A percentile compares a stretch with the other conserved stretches of the same genome.
Evolutionary conservation across 257 asterid species (phyloP).

Genomic region (Plantago ovata): DNA sequence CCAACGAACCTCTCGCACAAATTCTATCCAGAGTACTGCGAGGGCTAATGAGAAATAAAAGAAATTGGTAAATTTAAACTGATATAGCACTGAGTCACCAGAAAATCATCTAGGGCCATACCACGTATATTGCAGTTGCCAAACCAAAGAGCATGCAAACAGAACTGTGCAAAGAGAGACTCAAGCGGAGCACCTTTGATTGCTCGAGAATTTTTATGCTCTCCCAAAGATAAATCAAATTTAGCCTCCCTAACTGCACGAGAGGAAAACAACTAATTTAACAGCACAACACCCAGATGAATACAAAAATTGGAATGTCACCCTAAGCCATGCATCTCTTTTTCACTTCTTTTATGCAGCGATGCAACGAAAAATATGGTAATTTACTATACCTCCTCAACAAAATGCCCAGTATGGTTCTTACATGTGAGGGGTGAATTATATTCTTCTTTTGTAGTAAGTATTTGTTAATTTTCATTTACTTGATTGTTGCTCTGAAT

Average conservation of each 20-base stretch:
- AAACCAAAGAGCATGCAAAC: conserved; percentile 92
- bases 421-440: no score
- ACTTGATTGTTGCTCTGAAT: no score
- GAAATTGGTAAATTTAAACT: conserved; percentile 13
- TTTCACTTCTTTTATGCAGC: no score
- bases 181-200: conserved; percentile 86
- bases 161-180: conserved; percentile 86
- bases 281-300: no score
- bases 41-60: conserved; percentile 50
- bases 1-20: conserved; percentile 89
- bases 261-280: conserved; percentile 1
- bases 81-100: no score
- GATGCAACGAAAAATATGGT: no score
- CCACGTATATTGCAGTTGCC: conserved; percentile 92
- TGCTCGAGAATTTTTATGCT: conserved; percentile 61
- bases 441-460: no score
- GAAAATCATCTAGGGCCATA: conserved; percentile 9
- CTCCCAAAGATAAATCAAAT: conserved; percentile 37
- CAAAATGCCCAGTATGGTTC: no score
- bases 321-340: no score
- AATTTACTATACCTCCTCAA: no score
- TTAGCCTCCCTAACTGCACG: conserved; percentile 39
- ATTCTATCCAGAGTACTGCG: conserved; percentile 93
- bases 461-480: no score
- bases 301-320: no score